Evolutionary conservation across 208 protist species (phyloP).

Genomic region (Eutreptiella sp.): DNA sequence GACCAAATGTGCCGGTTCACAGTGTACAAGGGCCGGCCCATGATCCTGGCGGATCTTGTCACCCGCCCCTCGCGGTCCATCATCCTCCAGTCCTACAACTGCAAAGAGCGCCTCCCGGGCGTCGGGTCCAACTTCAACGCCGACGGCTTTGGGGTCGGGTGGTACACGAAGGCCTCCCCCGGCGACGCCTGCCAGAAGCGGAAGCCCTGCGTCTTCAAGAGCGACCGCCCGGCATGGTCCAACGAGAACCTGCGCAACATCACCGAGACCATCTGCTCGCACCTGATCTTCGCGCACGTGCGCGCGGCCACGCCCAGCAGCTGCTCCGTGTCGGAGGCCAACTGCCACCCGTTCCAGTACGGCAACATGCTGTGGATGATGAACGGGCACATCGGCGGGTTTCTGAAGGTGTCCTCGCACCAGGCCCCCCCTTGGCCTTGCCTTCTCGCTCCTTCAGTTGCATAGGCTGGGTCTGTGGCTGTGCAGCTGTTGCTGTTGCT

Average conservation of each 20-base stretch:
- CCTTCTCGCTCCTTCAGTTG: too few species aligned
- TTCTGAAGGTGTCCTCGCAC: too few species aligned
- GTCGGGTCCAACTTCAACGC: slow-evolving; percentile 33
- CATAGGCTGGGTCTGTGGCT: too few species aligned
- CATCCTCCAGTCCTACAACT: too few species aligned
- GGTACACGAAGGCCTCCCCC: background rate
- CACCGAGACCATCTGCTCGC: slow-evolving; percentile 26
- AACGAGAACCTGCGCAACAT: slow-evolving; percentile 22
- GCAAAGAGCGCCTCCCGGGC: too few species aligned
- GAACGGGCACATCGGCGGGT: slow-evolving; percentile 23
- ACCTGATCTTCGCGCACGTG: slow-evolving; percentile 29
- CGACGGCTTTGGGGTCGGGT: slow-evolving; percentile 31
- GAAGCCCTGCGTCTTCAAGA: slow-evolving; percentile 11
- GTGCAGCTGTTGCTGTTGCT: too few species aligned
- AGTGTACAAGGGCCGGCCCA: too few species aligned
- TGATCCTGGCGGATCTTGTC: too few species aligned
- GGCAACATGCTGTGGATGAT: slow-evolving; percentile 28
- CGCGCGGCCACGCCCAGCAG: slow-evolving; percentile 15
- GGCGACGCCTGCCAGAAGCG: background rate
- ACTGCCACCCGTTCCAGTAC: slow-evolving; percentile 26
- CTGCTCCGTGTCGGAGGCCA: slow-evolving; percentile 13
- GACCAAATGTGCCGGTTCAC: too few species aligned
- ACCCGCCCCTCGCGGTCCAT: too few species aligned
- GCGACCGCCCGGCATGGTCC: slow-evolving; percentile 18
- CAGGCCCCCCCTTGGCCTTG: too few species aligned